Evolutionary conservation across 2,329 filamentous ascomycete species (phyloP).

Genomic region (Alternaria brassicicola): DNA sequence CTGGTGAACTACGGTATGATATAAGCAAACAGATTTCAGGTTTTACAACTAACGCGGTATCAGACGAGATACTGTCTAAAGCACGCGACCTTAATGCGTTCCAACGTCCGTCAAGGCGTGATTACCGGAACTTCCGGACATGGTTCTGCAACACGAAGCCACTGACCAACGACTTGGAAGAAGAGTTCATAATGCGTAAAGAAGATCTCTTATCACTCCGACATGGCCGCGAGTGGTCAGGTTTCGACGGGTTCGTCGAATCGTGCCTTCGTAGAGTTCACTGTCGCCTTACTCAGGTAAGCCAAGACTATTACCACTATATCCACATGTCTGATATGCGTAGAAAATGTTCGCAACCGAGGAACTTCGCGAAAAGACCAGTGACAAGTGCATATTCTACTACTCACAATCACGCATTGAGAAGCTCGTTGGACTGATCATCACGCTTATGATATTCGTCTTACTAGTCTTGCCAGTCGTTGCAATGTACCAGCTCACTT

Average conservation of each 20-base stretch:
- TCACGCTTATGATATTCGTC: conserved; percentile 48
- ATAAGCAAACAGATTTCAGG: neutral
- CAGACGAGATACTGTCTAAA: conserved; percentile 41
- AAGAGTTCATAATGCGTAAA: conserved; percentile 37
- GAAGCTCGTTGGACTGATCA: conserved; percentile 44
- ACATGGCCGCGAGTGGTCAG: conserved; percentile 44
- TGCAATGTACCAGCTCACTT: conserved; percentile 45
- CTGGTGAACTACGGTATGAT: conserved; percentile 23
- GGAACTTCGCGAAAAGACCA: conserved; percentile 40
- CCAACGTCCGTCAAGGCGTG: conserved; percentile 41
- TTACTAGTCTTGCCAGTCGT: conserved; percentile 48
- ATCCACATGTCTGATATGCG: neutral
- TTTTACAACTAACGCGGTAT: neutral
- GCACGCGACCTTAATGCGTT: conserved; percentile 40
- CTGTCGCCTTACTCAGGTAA: conserved; percentile 33
- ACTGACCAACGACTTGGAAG: conserved; percentile 26
- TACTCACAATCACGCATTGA: conserved; percentile 41
- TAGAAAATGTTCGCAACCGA: conserved; percentile 43
- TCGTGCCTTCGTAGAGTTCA: conserved; percentile 24
- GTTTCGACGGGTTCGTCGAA: conserved; percentile 47
- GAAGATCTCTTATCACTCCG: conserved; percentile 47
- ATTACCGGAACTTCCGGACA: conserved; percentile 40
- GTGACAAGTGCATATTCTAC: conserved; percentile 34
- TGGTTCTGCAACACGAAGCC: conserved; percentile 43
- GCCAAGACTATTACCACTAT: neutral